A percentile compares a stretch with the other conserved stretches of the same genome.
Conservation (phyloP, 163 green algal genomes). For the Scenedesmus sp. region DNA sequence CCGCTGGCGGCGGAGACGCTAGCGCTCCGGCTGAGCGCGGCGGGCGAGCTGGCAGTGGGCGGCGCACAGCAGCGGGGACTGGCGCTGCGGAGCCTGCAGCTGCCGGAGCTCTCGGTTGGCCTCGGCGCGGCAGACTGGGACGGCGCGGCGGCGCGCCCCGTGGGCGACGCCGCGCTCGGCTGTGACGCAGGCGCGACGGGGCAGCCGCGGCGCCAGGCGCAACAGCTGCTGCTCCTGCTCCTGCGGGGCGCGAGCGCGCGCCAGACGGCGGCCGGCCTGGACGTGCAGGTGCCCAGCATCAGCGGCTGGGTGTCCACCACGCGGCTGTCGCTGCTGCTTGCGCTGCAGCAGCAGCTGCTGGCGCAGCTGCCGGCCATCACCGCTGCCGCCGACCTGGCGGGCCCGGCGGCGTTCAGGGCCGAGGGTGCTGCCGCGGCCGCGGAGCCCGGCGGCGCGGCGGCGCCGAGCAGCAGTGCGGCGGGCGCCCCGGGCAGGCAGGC, state of each 20-base stretch:
- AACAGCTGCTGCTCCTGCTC: conserved; percentile 19
- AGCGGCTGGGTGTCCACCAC: conserved; percentile 47
- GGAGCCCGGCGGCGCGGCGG: background rate
- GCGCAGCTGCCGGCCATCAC: conserved; percentile 21
- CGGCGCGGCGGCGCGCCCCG: background rate
- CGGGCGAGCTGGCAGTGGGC: background rate
- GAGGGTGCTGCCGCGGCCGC: background rate
- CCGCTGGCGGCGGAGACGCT: conserved; percentile 3
- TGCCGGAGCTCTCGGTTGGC: conserved; percentile 3
- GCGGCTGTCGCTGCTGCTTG: conserved; percentile 36
- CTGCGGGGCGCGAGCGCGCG: background rate
- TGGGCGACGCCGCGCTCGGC: too few relatives aligned
- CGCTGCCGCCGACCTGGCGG: conserved; percentile 32
- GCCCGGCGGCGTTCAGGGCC: background rate
- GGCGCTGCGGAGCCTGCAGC: background rate
- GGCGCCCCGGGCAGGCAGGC: background rate
- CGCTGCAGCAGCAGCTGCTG: conserved; percentile 26
- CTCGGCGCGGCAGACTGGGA: background rate
- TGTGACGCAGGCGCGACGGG: conserved; percentile 9
- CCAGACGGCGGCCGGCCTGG: background rate
- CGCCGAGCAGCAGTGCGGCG: background rate
- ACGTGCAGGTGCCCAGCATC: conserved; percentile 35
- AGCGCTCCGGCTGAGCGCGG: background rate
- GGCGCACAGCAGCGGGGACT: conserved; percentile 11
- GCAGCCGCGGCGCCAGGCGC: background rate